Conservation (phyloP, 2,329 filamentous ascomycete genomes). For the Diplodia intermedia region DNA sequence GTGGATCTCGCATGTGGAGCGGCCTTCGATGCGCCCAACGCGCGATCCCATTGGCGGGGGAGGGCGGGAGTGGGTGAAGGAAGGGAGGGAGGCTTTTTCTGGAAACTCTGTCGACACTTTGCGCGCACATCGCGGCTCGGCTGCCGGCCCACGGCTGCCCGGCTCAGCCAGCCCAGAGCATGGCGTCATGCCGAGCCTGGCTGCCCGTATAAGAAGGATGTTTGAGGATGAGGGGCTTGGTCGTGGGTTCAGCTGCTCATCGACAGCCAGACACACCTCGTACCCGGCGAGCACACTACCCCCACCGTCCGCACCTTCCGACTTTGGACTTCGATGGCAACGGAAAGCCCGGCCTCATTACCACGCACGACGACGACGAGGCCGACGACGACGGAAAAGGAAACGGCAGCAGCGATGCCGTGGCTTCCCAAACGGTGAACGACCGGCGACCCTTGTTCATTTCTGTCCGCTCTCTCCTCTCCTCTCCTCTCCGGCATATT, state of each 20-base stretch:
- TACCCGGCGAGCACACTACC: too few relatives aligned
- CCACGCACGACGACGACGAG: too few relatives aligned
- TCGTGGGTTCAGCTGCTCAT: too few relatives aligned
- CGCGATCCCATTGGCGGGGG: not conserved
- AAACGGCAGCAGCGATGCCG: not conserved
- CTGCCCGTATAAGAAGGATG: not conserved
- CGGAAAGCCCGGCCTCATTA: not conserved
- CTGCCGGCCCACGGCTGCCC: not conserved
- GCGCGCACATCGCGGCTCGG: not conserved
- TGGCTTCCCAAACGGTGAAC: not conserved
- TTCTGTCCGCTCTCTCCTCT: not conserved
- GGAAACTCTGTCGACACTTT: not conserved
- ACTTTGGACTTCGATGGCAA: too few relatives aligned
- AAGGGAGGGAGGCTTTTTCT: not conserved
- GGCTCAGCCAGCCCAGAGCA: not conserved
- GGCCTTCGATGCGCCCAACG: not conserved
- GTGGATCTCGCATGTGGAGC: not conserved
- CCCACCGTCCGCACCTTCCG: too few relatives aligned
- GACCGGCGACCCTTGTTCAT: not conserved
- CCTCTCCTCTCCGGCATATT: not conserved
- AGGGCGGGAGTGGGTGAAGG: not conserved
- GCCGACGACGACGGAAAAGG: not conserved
- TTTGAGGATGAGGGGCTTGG: not conserved
- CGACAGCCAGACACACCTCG: too few relatives aligned
- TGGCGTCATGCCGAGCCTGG: not conserved